Evolutionary conservation across 768 basidiomycete species (phyloP).

Genomic region (Phanerodontia chrysosporium): DNA sequence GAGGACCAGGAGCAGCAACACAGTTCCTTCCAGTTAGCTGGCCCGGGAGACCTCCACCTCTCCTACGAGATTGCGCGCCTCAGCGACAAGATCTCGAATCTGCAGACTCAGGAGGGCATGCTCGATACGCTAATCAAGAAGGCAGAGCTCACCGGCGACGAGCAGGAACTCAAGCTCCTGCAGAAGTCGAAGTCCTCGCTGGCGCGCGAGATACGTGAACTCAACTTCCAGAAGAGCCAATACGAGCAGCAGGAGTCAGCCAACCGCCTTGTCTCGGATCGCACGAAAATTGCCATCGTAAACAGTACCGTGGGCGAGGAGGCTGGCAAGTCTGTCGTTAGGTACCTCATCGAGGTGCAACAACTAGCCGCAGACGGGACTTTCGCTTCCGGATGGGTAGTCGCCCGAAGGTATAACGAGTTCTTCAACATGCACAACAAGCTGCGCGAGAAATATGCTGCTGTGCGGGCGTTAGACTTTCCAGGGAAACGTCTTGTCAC

Average conservation of each 20-base stretch:
- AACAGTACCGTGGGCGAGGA: conserved; percentile 81
- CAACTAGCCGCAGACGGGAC: conserved; percentile 78
- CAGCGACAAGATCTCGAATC: conserved; percentile 65
- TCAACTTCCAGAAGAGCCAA: conserved; percentile 86
- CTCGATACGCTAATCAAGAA: conserved; percentile 88
- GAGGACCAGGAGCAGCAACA: conserved; percentile 38
- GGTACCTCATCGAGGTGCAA: conserved; percentile 90
- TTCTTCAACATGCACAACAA: conserved; percentile 88
- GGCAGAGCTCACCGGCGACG: conserved; percentile 90
- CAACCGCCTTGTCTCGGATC: conserved; percentile 77
- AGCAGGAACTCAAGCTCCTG: conserved; percentile 79
- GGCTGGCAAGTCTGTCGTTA: conserved; percentile 84
- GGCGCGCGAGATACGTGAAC: conserved; percentile 75
- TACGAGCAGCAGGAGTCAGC: conserved; percentile 94
- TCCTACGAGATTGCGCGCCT: conserved; percentile 83
- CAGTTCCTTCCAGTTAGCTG: conserved; percentile 68
- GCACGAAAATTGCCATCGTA: conserved; percentile 82
- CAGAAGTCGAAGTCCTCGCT: conserved; percentile 79
- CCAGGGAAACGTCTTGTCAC: conserved; percentile 92
- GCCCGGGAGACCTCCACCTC: conserved; percentile 86
- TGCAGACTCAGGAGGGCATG: conserved; percentile 78
- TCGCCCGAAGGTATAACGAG: conserved; percentile 92
- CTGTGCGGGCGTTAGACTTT: conserved; percentile 75
- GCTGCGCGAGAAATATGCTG: conserved; percentile 67
- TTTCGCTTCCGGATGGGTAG: conserved; percentile 86